Evolutionary conservation across 2,329 filamentous ascomycete genomes (phyloP).

Genomic region (Cercospora berteroae): DNA sequence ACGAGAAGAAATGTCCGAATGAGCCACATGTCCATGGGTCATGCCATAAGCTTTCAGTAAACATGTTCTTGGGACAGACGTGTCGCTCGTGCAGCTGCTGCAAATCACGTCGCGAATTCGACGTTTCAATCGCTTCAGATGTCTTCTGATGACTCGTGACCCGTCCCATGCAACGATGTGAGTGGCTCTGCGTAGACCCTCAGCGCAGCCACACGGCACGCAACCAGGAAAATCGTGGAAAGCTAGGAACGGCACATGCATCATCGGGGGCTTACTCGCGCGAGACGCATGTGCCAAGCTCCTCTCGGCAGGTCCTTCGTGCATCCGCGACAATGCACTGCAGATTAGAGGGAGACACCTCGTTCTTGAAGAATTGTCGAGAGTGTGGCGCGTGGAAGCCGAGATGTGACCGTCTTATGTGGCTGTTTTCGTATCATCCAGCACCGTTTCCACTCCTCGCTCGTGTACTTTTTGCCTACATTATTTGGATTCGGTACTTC

Average conservation of each 20-base stretch:
- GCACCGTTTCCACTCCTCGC: not conserved
- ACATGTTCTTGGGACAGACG: not conserved
- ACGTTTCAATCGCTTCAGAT: not conserved
- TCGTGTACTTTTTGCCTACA: not conserved
- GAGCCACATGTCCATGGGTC: not conserved
- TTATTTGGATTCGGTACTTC: not conserved
- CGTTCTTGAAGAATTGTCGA: not conserved
- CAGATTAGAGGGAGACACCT: not conserved
- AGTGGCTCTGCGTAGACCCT: not conserved
- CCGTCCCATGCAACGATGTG: not conserved
- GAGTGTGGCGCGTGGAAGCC: not conserved
- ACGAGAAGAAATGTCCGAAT: not conserved
- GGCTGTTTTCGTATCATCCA: not conserved
- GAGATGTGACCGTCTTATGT: not conserved
- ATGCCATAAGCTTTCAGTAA: not conserved
- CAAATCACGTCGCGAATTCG: not conserved
- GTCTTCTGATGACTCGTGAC: not conserved
- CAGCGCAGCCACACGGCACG: not conserved
- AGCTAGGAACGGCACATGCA: not conserved
- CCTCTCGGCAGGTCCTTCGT: not conserved
- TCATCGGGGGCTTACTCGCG: not conserved
- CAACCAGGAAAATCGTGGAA: not conserved
- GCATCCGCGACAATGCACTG: not conserved
- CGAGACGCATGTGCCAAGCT: not conserved
- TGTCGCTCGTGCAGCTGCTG: not conserved